Evolutionary conservation across 306 rosid genomes (phyloP), one percentile per base, ranked within the genome.

Genomic region (Rosa lucieae): DNA sequence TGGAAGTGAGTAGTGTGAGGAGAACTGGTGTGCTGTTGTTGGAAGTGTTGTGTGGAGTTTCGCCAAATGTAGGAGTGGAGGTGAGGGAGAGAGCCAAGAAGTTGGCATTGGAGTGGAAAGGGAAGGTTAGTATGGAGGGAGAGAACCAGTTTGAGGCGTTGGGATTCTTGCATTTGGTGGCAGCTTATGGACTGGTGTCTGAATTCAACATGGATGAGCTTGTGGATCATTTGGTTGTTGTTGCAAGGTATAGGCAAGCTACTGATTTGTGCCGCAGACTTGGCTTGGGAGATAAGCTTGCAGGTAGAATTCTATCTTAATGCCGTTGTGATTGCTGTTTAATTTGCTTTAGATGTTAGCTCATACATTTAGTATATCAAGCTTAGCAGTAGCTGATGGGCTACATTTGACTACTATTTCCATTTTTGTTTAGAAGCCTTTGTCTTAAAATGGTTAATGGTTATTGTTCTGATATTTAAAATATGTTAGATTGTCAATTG

Each of bases 121-220:
- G 15, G 72, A 81, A 73, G 53, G 67, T 86, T 80, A 23, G 76
- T 35, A 65, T 26, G 69, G 86, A 79, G 73, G 84, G 51, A 18
- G 88, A 42, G 5, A 84, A 76, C 29, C 65, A 77, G 2, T 58
- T 85, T 21, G 92, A 77, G 81, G 89, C 88, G 0, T 82, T 89
- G 82, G 92, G 88, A 46, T 81, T 94, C 78, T 67, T 94, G 78
- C 86, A 86, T 87, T 83, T 94, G 80, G 87, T 90, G 70, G 82
- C 82, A 18, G 87, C 84, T 0, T 94, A 83, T 84, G 90, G 92
- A 47, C 75, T 94, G 87, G 61, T 66, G 66, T 73, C 85, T 1
- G 93, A 85, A 69, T 87, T 87, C 52, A 3, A 85, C 5, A 13
- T 15, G 84, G 93, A 90, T 55, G 96, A 87, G 56, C 90, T 94